These are phyloP conservation scores for Penicillium glabrum DNA, from an alignment of 2,329 filamentous ascomycete species.

Conservation along the genomic window DNA sequence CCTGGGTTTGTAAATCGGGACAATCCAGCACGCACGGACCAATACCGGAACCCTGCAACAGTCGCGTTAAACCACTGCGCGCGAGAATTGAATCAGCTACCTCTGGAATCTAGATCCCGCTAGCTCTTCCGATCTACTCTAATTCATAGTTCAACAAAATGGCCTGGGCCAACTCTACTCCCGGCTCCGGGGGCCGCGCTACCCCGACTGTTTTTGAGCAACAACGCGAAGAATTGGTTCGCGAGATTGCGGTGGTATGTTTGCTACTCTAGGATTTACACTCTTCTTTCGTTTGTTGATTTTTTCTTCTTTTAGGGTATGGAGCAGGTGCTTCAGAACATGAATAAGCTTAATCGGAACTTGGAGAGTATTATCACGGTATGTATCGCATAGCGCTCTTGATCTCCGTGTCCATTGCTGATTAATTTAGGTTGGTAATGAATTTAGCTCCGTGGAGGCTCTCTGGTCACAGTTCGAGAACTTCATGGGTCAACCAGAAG, in stretches of 20 bases:
- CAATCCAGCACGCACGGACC: not conserved
- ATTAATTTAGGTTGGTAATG: constrained; percentile 74
- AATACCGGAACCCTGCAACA: not conserved
- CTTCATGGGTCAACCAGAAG: constrained; percentile 74
- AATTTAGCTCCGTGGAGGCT: constrained; percentile 94
- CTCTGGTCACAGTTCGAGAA: constrained; percentile 97
- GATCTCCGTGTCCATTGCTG: not conserved
- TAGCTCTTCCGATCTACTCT: not conserved
- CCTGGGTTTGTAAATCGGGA: not conserved
- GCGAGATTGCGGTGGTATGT: constrained; percentile 45
- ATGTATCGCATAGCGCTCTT: constrained; percentile 30
- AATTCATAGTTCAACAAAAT: not conserved
- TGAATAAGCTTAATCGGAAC: constrained; percentile 91
- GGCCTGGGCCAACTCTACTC: constrained; percentile 19
- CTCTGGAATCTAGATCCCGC: not conserved
- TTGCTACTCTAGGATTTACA: not conserved
- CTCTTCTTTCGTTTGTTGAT: not conserved
- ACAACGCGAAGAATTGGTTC: constrained; percentile 43
- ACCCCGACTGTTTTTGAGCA: constrained; percentile 43
- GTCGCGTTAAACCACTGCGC: not conserved
- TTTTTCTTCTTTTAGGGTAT: constrained; percentile 53
- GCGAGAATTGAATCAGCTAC: not conserved
- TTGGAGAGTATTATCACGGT: constrained; percentile 89
- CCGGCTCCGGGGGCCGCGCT: constrained; percentile 15
- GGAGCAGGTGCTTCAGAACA: constrained; percentile 89